Conservation (phyloP, 1,284 basidiomycete genomes). For the Apiotrichum laibachii region DNA sequence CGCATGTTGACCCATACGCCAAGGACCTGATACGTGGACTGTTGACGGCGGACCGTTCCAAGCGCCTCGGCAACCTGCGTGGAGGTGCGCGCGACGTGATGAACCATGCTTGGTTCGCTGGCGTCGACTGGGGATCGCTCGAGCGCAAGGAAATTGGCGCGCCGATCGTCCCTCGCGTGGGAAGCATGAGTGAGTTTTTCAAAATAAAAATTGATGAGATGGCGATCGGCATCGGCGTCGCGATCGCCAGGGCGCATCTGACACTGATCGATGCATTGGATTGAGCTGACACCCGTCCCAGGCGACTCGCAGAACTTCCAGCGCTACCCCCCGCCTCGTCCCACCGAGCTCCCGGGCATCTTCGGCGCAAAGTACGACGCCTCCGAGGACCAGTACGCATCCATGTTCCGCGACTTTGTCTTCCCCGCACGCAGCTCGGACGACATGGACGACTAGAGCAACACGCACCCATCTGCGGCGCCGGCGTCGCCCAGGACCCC, state of each 20-base stretch:
- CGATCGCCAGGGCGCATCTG: not conserved
- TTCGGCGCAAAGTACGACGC: slow-evolving; percentile 44
- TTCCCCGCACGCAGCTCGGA: slow-evolving; percentile 23
- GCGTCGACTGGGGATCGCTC: slow-evolving; percentile 54
- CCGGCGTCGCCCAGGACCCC: no score
- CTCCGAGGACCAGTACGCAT: slow-evolving; percentile 42
- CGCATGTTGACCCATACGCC: slow-evolving; percentile 53
- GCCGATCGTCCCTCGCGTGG: slow-evolving; percentile 54
- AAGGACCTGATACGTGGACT: slow-evolving; percentile 54
- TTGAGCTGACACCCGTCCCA: slow-evolving; percentile 15
- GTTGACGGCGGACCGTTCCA: slow-evolving; percentile 53
- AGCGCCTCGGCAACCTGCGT: slow-evolving; percentile 54
- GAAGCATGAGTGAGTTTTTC: slow-evolving; percentile 47
- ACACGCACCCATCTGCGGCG: no score
- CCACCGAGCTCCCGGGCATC: slow-evolving; percentile 51
- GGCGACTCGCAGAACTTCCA: slow-evolving; percentile 54
- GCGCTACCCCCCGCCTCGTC: slow-evolving; percentile 49
- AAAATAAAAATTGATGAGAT: not conserved
- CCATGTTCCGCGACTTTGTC: slow-evolving; percentile 43
- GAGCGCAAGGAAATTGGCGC: slow-evolving; percentile 54
- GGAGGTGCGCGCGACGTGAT: slow-evolving; percentile 55
- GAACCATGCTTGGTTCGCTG: slow-evolving; percentile 54
- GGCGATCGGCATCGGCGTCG: not conserved
- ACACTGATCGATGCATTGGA: no score
- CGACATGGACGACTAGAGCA: slow-evolving; percentile 7